Conservation (phyloP, 192 early-diverging fungal genomes). For the Cetraspora pellucida region DNA sequence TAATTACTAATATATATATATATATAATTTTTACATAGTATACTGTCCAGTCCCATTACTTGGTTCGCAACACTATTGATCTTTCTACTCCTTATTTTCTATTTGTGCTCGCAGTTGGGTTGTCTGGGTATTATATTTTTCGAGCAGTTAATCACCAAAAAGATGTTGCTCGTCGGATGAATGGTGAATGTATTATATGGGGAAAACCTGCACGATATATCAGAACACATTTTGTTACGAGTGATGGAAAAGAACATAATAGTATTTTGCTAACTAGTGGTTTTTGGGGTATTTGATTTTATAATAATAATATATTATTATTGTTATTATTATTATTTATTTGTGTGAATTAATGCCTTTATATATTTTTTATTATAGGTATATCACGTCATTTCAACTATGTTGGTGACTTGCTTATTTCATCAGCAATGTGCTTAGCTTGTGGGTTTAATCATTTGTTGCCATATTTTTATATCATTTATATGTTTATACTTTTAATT, state of each 20-base stretch:
- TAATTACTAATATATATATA: neutral
- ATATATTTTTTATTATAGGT: slow-evolving; percentile 20
- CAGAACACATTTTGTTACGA: slow-evolving; percentile 69
- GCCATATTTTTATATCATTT: slow-evolving; percentile 82
- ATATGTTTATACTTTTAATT: slow-evolving; percentile 73
- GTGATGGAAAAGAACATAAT: slow-evolving; percentile 71
- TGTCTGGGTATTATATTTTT: slow-evolving; percentile 78
- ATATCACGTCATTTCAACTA: slow-evolving; percentile 86
- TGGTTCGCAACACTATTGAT: slow-evolving; percentile 73
- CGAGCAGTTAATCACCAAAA: slow-evolving; percentile 81
- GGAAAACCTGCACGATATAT: slow-evolving; percentile 74
- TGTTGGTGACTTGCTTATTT: slow-evolving; percentile 75
- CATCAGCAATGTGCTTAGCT: slow-evolving; percentile 71
- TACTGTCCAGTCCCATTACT: slow-evolving; percentile 79
- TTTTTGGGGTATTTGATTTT: slow-evolving; percentile 65
- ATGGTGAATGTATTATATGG: slow-evolving; percentile 80
- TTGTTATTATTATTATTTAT: neutral
- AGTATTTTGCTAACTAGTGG: slow-evolving; percentile 71
- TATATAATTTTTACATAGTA: slow-evolving; percentile 48
- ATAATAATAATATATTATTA: slow-evolving; percentile 32
- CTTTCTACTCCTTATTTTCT: slow-evolving; percentile 58
- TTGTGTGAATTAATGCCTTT: neutral
- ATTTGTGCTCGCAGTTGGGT: slow-evolving; percentile 55
- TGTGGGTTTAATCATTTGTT: slow-evolving; percentile 67
- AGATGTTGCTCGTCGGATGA: slow-evolving; percentile 66